Evolutionary conservation across 2,329 filamentous ascomycete species (phyloP).

Genomic region (Cladophialophora exuberans): DNA sequence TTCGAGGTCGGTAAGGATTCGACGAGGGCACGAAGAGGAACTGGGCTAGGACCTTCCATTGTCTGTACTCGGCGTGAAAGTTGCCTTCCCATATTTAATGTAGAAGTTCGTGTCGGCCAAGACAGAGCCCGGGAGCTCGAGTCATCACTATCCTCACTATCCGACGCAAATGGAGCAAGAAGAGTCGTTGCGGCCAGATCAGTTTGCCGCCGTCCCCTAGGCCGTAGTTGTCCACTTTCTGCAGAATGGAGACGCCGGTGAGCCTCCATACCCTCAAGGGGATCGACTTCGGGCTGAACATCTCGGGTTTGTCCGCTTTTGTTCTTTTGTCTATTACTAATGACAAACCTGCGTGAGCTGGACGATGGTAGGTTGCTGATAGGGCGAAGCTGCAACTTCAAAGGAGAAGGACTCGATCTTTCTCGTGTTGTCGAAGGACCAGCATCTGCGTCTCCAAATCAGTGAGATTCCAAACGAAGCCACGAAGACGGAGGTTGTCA

Average conservation of each 20-base stretch:
- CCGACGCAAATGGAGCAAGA: slow-evolving; percentile 25
- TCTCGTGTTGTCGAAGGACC: neutral
- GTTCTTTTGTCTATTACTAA: slow-evolving; percentile 18
- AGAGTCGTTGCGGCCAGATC: slow-evolving; percentile 13
- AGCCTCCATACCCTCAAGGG: slow-evolving; percentile 32
- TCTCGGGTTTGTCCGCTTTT: slow-evolving; percentile 5
- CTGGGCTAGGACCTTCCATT: slow-evolving; percentile 23
- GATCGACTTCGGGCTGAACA: slow-evolving; percentile 21
- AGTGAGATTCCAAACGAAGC: slow-evolving; percentile 6
- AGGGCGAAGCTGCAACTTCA: slow-evolving; percentile 21
- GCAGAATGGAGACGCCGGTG: slow-evolving; percentile 33
- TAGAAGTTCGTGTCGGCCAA: slow-evolving; percentile 26
- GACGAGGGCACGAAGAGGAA: slow-evolving; percentile 31
- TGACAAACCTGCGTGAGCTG: slow-evolving; percentile 23
- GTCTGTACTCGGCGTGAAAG: slow-evolving; percentile 24
- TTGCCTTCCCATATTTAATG: slow-evolving; percentile 24
- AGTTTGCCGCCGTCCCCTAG: slow-evolving; percentile 21
- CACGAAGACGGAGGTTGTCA: slow-evolving; percentile 4
- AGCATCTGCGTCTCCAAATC: slow-evolving; percentile 22
- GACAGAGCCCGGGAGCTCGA: slow-evolving; percentile 23
- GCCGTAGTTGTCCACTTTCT: slow-evolving; percentile 30
- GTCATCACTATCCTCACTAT: slow-evolving; percentile 23
- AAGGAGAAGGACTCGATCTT: slow-evolving; percentile 4
- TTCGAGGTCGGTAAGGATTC: slow-evolving; percentile 25
- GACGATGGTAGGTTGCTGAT: slow-evolving; percentile 9